Percentiles rank a stretch among this genome's conserved stretches.
phyloP scores from a whole-genome alignment of 148 eudicot species.

The Camellia japonica region DNA sequence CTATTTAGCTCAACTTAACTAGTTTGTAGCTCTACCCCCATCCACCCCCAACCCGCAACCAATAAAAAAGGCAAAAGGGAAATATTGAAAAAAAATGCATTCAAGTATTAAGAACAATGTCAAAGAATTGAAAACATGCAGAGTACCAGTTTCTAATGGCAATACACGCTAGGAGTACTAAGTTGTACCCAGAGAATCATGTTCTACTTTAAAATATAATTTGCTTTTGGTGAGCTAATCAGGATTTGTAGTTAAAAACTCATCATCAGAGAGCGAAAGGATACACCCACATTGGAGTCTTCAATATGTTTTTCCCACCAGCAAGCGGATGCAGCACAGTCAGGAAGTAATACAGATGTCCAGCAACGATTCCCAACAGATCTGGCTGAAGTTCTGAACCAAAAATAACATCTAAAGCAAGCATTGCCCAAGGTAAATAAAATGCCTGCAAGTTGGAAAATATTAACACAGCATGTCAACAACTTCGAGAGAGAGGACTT shows the following conservation, averaged over 20 bases:
- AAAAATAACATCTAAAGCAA: constrained; percentile 85
- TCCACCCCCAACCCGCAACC: no score
- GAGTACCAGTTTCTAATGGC: background rate
- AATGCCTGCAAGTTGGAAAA: constrained; percentile 63
- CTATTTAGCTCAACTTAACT: no score
- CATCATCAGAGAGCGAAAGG: constrained; percentile 36
- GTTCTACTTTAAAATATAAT: no score
- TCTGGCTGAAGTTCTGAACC: constrained; percentile 72
- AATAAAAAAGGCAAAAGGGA: background rate
- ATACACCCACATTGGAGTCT: constrained; percentile 89
- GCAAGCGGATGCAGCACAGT: constrained; percentile 94
- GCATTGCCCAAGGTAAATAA: constrained; percentile 96
- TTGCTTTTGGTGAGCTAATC: no score
- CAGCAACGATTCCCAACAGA: constrained; percentile 80
- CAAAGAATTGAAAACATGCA: background rate
- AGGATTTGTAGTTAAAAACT: no score
- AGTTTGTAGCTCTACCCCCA: no score
- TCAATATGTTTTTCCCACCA: constrained; percentile 72
- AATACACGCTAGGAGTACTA: background rate
- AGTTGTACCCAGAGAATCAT: no score
- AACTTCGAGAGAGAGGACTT: background rate
- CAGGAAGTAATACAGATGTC: constrained; percentile 87
- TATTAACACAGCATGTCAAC: background rate
- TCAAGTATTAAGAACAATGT: background rate
- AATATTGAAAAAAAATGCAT: background rate